Conservation (phyloP, 345 rosid species). For the Gossypium mustelinum region DNA sequence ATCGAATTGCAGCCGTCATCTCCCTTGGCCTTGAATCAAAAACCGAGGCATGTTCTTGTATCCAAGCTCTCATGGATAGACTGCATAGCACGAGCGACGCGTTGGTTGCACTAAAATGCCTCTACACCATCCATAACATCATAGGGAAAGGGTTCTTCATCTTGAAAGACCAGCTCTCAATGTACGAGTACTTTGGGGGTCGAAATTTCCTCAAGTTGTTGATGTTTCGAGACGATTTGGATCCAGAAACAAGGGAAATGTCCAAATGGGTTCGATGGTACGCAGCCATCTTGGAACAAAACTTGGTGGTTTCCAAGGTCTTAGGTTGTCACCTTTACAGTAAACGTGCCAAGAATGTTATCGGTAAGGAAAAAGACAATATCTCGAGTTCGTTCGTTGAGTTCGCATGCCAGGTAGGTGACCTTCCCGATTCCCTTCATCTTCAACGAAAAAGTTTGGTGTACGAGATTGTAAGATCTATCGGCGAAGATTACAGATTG, state of each 20-base stretch:
- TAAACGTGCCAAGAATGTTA: not conserved
- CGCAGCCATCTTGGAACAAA: constrained; percentile 44
- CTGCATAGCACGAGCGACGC: constrained; percentile 33
- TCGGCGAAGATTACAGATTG: constrained; percentile 42
- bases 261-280: constrained; percentile 66
- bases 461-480: constrained; percentile 42
- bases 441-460: constrained; percentile 43
- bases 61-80: constrained; percentile 42
- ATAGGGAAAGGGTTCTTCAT: constrained; percentile 35
- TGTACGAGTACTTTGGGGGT: constrained; percentile 38
- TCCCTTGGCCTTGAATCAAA: constrained; percentile 27
- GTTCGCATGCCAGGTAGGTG: constrained; percentile 26
- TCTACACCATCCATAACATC: constrained; percentile 38
- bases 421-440: constrained; percentile 37
- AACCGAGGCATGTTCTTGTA: constrained; percentile 33
- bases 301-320: constrained; percentile 33
- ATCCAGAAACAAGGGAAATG: constrained; percentile 31
- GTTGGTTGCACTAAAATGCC: constrained; percentile 55
- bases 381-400: constrained; percentile 21
- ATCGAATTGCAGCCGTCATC: constrained; percentile 34
- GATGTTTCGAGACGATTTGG: constrained; percentile 30
- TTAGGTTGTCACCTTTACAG: constrained; percentile 30
- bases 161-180: constrained; percentile 39
- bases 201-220: constrained; percentile 39
- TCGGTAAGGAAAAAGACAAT: constrained; percentile 10